Evolutionary conservation across 2,329 filamentous ascomycete species (phyloP).

Genomic region (Aureobasidium mangrovei): DNA sequence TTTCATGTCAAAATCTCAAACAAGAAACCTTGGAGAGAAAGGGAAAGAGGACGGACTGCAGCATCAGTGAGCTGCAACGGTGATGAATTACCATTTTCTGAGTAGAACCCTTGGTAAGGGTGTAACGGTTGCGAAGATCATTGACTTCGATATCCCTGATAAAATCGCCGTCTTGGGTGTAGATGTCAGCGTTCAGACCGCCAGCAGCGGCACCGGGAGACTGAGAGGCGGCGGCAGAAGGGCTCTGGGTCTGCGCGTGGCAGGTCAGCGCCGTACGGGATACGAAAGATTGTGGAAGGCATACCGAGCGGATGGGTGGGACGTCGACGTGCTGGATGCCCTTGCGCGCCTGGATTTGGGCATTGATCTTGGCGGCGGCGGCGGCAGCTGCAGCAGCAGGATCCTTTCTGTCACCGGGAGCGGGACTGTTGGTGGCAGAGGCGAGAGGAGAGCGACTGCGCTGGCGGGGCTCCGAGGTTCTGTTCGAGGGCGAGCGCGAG

Average conservation of each 20-base stretch:
- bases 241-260: conserved; percentile 19
- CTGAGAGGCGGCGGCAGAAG: conserved; percentile 37
- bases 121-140: conserved; percentile 91
- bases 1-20: conserved; percentile 25
- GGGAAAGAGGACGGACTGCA: conserved; percentile 36
- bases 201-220: conserved; percentile 43
- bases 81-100: conserved; percentile 98
- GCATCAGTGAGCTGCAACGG: conserved; percentile 58
- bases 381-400: conserved; percentile 72
- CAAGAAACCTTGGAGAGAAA: conserved; percentile 22
- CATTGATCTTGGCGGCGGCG: conserved; percentile 49
- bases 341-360: conserved; percentile 54
- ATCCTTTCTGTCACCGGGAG: conserved; percentile 39
- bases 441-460: conserved; percentile 75
- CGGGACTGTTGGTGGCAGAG: conserved; percentile 42
- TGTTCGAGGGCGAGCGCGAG: conserved; percentile 67
- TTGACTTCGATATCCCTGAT: conserved; percentile 99
- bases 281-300: conserved; percentile 15
- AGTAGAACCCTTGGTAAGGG: conserved; percentile 90
- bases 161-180: conserved; percentile 92
- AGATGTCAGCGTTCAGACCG: conserved; percentile 68
- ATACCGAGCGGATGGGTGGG: conserved; percentile 62
- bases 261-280: conserved; percentile 13
- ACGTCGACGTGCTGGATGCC: conserved; percentile 86
- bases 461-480: conserved; percentile 50